These are phyloP conservation scores for Arabidopsis arenosa DNA, from an alignment of 345 rosid species.

Conservation along the genomic window DNA sequence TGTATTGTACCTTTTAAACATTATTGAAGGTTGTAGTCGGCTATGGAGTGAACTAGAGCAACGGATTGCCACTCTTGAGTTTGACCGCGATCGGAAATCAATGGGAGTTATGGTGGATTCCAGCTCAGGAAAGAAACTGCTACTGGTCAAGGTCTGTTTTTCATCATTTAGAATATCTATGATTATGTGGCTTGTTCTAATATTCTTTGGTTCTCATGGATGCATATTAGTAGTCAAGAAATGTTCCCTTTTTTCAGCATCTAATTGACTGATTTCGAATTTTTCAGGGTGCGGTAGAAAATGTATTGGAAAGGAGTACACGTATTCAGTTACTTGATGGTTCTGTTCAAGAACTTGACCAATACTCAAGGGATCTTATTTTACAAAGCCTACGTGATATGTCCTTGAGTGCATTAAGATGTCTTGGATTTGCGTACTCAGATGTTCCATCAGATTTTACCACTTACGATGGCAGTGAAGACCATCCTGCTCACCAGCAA, in stretches of 20 bases:
- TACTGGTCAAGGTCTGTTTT: conserved; percentile 76
- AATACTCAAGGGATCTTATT: conserved; percentile 59
- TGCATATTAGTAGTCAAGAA: not conserved
- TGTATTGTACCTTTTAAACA: not conserved
- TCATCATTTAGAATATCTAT: conserved; percentile 15
- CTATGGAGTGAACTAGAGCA: conserved; percentile 71
- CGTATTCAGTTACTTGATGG: conserved; percentile 75
- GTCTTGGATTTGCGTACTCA: conserved; percentile 41
- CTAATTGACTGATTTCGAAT: conserved; percentile 5
- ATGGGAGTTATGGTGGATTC: conserved; percentile 97
- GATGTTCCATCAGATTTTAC: conserved; percentile 53
- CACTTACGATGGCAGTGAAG: conserved; percentile 85
- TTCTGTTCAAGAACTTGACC: conserved; percentile 63
- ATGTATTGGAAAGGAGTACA: conserved; percentile 86
- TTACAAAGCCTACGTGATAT: conserved; percentile 66
- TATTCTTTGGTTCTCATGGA: conserved; percentile 15
- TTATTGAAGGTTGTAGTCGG: conserved; percentile 63
- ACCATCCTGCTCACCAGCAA: conserved; percentile 84
- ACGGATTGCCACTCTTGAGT: conserved; percentile 93
- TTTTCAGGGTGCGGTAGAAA: conserved; percentile 95
- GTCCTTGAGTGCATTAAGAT: conserved; percentile 81
- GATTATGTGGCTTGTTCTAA: not conserved
- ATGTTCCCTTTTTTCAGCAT: not conserved
- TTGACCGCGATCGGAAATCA: conserved; percentile 87
- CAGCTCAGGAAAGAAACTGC: conserved; percentile 62